Conservation (phyloP, 2,329 filamentous ascomycete genomes). For the Penicillium sp. region DNA sequence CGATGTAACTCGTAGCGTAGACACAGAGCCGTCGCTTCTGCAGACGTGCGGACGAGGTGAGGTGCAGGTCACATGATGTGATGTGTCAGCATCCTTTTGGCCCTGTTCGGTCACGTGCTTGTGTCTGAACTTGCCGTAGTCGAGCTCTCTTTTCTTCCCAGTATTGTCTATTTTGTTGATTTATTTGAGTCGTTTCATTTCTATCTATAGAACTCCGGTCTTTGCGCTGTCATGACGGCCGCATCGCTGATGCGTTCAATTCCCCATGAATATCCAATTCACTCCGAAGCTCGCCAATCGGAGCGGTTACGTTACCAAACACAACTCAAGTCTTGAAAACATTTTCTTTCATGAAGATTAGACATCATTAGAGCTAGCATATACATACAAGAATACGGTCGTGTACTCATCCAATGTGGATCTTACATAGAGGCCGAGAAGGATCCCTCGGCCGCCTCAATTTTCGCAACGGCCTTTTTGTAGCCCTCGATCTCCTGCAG, state of each 20-base stretch:
- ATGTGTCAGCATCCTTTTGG: background rate
- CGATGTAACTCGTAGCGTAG: constrained; percentile 20
- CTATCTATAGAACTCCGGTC: background rate
- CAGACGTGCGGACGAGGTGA: constrained; percentile 10
- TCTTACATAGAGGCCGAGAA: constrained; percentile 32
- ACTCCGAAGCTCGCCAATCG: background rate
- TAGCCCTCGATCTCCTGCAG: constrained; percentile 40
- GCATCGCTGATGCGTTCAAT: background rate
- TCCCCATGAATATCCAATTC: background rate
- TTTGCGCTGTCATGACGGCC: no score
- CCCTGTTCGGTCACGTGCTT: background rate
- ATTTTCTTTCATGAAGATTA: background rate
- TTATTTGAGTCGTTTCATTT: background rate
- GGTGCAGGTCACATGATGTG: constrained; percentile 8
- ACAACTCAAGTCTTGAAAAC: background rate
- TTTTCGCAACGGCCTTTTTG: constrained; percentile 41
- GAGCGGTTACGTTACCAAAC: background rate
- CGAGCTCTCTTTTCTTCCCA: background rate
- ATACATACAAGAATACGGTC: background rate
- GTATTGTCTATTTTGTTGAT: background rate
- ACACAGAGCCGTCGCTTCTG: constrained; percentile 9
- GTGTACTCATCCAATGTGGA: background rate
- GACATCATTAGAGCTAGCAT: background rate
- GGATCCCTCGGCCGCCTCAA: constrained; percentile 41
- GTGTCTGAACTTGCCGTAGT: background rate